Conservation (phyloP, 1,284 basidiomycete species). For the Schizophyllum commune region DNA sequence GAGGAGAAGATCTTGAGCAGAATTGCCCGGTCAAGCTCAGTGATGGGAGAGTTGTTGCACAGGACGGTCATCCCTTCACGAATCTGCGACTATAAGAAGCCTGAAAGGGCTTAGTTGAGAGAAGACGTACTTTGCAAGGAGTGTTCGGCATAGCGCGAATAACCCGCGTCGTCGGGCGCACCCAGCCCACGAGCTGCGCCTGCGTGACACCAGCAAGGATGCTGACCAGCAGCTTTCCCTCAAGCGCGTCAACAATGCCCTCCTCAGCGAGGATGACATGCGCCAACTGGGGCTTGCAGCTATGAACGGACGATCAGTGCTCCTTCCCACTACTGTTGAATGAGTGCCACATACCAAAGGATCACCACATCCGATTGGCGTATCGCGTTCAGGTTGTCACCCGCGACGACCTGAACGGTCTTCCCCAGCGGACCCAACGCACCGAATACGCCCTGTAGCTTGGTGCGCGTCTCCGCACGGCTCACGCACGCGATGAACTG, state of each 20-base stretch:
- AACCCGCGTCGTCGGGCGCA: constrained; percentile 72
- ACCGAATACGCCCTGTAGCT: constrained; percentile 60
- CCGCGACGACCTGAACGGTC: constrained; percentile 63
- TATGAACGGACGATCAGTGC: constrained; percentile 22
- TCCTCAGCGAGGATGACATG: constrained; percentile 64
- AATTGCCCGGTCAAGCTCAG: constrained; percentile 62
- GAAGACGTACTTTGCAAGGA: constrained; percentile 79
- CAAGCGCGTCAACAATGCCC: constrained; percentile 84
- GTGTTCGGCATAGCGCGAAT: constrained; percentile 99
- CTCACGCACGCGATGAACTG: constrained; percentile 88
- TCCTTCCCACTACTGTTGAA: neutral
- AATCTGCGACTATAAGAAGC: constrained; percentile 49
- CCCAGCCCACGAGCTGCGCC: constrained; percentile 70
- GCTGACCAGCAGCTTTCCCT: constrained; percentile 89
- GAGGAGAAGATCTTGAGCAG: constrained; percentile 92
- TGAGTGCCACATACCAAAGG: constrained; percentile 59
- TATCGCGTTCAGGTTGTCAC: constrained; percentile 70
- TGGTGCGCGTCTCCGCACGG: constrained; percentile 68
- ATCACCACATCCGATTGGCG: constrained; percentile 78
- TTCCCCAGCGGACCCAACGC: constrained; percentile 48
- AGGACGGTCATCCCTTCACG: constrained; percentile 96
- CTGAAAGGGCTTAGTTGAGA: constrained; percentile 6
- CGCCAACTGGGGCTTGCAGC: constrained; percentile 93
- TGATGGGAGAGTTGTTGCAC: constrained; percentile 46
- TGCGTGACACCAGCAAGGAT: constrained; percentile 96